phyloP scores from a whole-genome alignment of 345 rosid genomes.

The Corchorus capsularis region DNA sequence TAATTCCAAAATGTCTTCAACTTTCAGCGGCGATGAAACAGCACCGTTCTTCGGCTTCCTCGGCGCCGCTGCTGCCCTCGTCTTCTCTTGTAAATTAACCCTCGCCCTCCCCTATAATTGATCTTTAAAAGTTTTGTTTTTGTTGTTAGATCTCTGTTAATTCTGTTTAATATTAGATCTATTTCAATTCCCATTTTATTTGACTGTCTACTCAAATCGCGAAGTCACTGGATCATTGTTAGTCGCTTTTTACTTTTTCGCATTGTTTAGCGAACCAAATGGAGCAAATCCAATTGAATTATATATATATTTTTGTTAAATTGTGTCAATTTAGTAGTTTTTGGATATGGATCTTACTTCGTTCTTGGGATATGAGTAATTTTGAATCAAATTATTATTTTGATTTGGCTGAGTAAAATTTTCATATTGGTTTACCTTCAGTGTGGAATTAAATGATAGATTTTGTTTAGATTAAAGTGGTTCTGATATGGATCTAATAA shows the following conservation, averaged over 20 bases:
- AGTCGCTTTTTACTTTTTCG: neutral
- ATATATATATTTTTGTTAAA: too few species aligned
- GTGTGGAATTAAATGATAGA: neutral
- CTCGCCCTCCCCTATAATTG: neutral
- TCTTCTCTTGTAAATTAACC: conserved; percentile 63
- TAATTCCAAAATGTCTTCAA: conserved; percentile 42
- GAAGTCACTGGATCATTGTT: neutral
- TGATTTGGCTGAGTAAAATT: neutral
- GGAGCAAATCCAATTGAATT: neutral
- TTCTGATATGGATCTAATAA: conserved; percentile 1
- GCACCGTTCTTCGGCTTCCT: conserved; percentile 89
- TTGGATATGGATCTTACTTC: neutral
- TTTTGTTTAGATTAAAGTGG: neutral
- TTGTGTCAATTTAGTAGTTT: neutral
- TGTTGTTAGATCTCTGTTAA: neutral
- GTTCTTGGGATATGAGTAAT: neutral
- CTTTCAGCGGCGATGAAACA: conserved; percentile 77
- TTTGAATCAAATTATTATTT: neutral
- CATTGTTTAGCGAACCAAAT: neutral
- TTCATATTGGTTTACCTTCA: too few species aligned
- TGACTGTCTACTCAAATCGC: neutral
- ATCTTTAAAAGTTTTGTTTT: neutral
- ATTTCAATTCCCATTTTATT: neutral
- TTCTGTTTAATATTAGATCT: neutral
- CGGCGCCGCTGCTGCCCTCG: conserved; percentile 79